Base-by-base conservation (phyloP, 2,329 filamentous ascomycete genomes). In the Blumeria graminis region DNA sequence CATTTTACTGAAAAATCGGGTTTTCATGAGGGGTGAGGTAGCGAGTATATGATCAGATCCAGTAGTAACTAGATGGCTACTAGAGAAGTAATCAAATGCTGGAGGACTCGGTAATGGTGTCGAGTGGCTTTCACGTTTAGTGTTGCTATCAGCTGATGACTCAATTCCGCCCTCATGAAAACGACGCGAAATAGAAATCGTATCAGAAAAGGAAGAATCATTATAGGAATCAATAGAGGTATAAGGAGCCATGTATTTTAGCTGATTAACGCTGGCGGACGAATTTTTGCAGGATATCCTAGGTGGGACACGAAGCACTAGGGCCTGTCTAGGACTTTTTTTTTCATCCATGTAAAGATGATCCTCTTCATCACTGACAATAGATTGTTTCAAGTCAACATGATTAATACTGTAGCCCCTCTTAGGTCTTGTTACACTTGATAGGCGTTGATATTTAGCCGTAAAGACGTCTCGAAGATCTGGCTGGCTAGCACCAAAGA, bases 401-500 rank as follows among this genome's bases (percentile, higher is more conserved):
- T 58, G 54, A 2, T 60, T 38, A 33, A 60, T 60, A 55, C 62
- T 63, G 18, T 62, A 61, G 54, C 60, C 55, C 14, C 64, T 59
- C 55, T 61, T 63, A 16, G 60, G 57, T 14, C 59, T 60, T 1
- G 55, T 38, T 28, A 59, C 60, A 18, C 38, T 60, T 2, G 56
- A 39, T 9, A 59, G 43, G 16, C 55, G 52, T 9, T 39, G 52
- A 1, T 59, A 53, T 39, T 55, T 60, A 41, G 60, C 60, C 1
- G 62, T 63, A 2, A 60, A 61, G 61, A 66, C 59, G n/a, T 63
- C 61, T 48, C 65, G 61, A 3, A 66, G 55, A 56, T 66, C 64
- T 13, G 63, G 62, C 56, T 67, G 64, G 41, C 63, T 66, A 1
- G 64, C 64, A 55, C 65, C 66, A 56, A 67, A 67, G 7, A 67